These are phyloP conservation scores for Pichia sp. DNA, from an alignment of 1,139 yeast species.

Conservation along the genomic window DNA sequence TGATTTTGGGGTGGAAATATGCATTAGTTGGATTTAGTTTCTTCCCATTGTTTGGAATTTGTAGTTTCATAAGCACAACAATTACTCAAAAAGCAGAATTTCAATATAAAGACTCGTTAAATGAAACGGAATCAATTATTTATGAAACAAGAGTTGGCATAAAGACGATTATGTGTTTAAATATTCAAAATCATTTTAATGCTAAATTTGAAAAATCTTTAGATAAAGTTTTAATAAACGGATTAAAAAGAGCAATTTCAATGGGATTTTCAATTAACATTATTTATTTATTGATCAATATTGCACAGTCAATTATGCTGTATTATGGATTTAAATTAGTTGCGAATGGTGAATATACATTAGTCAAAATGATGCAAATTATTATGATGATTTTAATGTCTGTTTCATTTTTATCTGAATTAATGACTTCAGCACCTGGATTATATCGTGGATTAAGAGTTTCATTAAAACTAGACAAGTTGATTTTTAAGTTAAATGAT, in stretches of 20 bases:
- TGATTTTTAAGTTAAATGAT: constrained; percentile 25
- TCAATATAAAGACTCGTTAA: constrained; percentile 50
- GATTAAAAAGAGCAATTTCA: constrained; percentile 42
- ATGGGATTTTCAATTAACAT: constrained; percentile 55
- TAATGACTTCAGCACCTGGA: constrained; percentile 65
- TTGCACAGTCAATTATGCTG: constrained; percentile 63
- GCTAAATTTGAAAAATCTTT: constrained; percentile 33
- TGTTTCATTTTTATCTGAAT: constrained; percentile 51
- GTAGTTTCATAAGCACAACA: constrained; percentile 48
- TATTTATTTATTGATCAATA: constrained; percentile 48
- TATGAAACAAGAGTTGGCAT: constrained; percentile 58
- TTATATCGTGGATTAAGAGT: constrained; percentile 73
- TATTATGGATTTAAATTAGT: constrained; percentile 74
- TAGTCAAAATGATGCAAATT: constrained; percentile 57
- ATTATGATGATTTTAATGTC: constrained; percentile 71
- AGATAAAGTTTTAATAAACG: constrained; percentile 30
- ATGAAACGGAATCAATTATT: constrained; percentile 45
- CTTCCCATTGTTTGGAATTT: constrained; percentile 52
- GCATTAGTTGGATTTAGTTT: constrained; percentile 74
- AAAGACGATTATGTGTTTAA: constrained; percentile 55
- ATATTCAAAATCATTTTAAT: constrained; percentile 44
- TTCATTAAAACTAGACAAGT: constrained; percentile 42
- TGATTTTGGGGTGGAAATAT: constrained; percentile 78
- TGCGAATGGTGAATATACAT: constrained; percentile 46
- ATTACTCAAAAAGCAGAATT: constrained; percentile 52